phyloP scores from a whole-genome alignment of 768 basidiomycete genomes.

The Podaxis pistillaris region DNA sequence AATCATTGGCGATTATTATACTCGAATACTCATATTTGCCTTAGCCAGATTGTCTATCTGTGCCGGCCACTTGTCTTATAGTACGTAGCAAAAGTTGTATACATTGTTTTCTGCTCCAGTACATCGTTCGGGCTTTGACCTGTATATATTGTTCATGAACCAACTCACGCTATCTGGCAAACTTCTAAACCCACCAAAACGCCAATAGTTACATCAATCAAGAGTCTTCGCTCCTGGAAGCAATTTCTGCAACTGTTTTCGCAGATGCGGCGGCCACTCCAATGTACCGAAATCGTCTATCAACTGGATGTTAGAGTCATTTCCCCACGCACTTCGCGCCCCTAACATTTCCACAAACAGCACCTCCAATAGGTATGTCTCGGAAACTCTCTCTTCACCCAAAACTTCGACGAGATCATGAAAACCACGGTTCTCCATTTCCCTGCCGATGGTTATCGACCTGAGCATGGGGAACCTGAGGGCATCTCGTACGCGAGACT shows the following conservation, averaged over 20 bases:
- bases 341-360: neutral
- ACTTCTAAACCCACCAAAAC: no score
- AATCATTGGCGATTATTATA: neutral
- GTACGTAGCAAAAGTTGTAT: conserved; percentile 9
- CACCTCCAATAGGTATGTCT: neutral
- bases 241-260: neutral
- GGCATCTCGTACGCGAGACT: neutral
- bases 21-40: neutral
- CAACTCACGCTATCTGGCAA: neutral
- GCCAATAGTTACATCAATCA: no score
- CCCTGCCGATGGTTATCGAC: neutral
- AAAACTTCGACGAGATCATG: neutral
- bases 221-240: neutral
- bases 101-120: neutral
- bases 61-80: conserved; percentile 11
- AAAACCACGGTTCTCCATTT: neutral
- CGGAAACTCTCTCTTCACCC: neutral
- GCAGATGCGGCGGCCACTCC: neutral
- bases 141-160: neutral
- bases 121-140: neutral
- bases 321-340: neutral
- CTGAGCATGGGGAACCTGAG: neutral
- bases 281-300: neutral
- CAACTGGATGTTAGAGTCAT: neutral
- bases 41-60: conserved; percentile 11